Evolutionary conservation across 2,329 filamentous ascomycete genomes (phyloP).

Genomic region (Calycina herbarum): DNA sequence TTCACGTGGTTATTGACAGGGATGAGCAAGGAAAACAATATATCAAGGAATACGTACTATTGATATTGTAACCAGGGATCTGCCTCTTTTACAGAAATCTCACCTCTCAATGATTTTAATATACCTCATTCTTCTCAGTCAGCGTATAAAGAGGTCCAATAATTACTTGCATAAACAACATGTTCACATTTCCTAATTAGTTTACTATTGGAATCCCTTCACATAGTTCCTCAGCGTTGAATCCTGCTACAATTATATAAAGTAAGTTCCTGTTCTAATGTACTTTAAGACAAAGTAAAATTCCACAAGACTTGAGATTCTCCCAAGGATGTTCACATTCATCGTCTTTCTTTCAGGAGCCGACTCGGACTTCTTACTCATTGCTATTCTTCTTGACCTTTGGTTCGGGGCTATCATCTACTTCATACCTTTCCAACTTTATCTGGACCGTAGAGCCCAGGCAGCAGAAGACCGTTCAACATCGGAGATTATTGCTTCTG

Average conservation of each 20-base stretch:
- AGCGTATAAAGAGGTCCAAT: background rate
- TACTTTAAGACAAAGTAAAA: background rate
- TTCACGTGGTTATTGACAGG: background rate
- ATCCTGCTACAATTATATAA: background rate
- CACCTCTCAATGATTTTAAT: background rate
- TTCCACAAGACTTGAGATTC: background rate
- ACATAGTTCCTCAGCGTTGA: background rate
- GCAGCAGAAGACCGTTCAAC: conserved; percentile 5
- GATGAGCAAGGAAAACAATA: background rate
- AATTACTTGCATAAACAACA: background rate
- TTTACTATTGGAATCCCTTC: background rate
- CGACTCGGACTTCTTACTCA: background rate
- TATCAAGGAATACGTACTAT: background rate
- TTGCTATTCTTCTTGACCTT: conserved; percentile 5
- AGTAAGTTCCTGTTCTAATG: background rate
- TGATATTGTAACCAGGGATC: background rate
- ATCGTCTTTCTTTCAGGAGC: background rate
- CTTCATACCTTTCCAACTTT: background rate
- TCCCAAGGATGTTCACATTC: background rate
- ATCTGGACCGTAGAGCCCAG: too few species aligned
- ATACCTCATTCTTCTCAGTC: background rate
- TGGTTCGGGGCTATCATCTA: conserved; percentile 5
- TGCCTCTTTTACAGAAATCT: background rate
- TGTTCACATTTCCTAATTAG: background rate
- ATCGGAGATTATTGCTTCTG: background rate